Evolutionary conservation across 192 early-diverging fungal genomes (phyloP), one percentile per base, ranked within the genome.

Genomic region (Dissophora ornata): DNA sequence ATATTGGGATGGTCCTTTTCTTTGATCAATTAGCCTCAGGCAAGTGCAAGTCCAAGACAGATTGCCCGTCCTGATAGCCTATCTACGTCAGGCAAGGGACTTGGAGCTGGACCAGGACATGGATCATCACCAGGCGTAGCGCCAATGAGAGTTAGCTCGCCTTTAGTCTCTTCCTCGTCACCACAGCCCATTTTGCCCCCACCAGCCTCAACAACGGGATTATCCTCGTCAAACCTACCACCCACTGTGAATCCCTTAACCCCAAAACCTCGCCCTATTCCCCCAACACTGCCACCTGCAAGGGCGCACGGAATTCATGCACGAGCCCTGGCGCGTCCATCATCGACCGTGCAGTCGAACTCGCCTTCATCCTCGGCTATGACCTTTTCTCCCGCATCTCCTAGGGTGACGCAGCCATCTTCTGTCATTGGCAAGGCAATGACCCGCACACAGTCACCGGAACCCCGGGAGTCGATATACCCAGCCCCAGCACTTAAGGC

Each of bases 281-380:
- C 73, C 12, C 73, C 73, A 62, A 62, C 73, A 49, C 36, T 77
- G 47, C 73, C 73, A 22, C 73, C 73, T 40, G 64, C 73, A 15
- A 66, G 73, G 40, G 73, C 65, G 26, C 73, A 77, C 32, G 73
- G 73, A 30, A 61, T 77, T 52, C 63, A 77, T 55, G 73, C 73
- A 28, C 73, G 73, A 7, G 24, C 64, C 2, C 26, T 77, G 19
- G 46, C 32, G 9, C 73, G 58, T 13, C 64, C 58, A 51, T 25
- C 46, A n/a, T 53, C 71, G 1, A 49, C 58, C 7, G 1, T 54
- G 30, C 36, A 21, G 4, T 25, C 57, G 26, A 29, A 36, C 18
- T 64, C 42, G 16, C 56, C 58, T 53, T 15, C 41, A 36, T n/a
- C 26, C 24, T 13, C 13, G 4, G 24, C 41, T 22, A 47, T 18